phyloP scores from a whole-genome alignment of 495 filamentous ascomycete species.

The Pseudomonodictys pantanalensis region DNA sequence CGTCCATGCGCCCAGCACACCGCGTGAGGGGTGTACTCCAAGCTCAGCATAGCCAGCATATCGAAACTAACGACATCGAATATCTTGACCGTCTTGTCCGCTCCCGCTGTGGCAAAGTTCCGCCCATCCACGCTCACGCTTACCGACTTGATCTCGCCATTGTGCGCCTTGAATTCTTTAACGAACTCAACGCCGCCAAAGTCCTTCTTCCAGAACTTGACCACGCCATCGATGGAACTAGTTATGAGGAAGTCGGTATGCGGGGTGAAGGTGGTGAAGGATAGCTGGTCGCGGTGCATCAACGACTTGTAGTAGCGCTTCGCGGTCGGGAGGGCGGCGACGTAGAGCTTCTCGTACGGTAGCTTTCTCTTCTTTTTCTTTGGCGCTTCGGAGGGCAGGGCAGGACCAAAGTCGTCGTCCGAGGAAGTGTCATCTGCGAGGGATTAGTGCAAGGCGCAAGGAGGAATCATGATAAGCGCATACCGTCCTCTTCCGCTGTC shows the following conservation, averaged over 20 bases:
- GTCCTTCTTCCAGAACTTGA: constrained; percentile 99
- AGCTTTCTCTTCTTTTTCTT: constrained; percentile 87
- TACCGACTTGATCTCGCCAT: constrained; percentile 76
- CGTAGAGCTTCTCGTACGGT: constrained; percentile 89
- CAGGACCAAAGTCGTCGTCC: constrained; percentile 95
- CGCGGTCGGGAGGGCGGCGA: constrained; percentile 81
- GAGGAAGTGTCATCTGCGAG: constrained; percentile 50
- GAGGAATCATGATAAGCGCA: background rate
- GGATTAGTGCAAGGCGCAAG: constrained; percentile 2
- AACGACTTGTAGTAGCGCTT: constrained; percentile 89
- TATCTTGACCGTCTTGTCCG: constrained; percentile 85
- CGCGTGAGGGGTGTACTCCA: constrained; percentile 70
- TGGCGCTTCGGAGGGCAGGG: constrained; percentile 69
- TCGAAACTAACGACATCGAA: constrained; percentile 95
- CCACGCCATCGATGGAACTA: constrained; percentile 83
- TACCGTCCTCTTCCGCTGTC: constrained; percentile 19
- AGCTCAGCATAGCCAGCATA: constrained; percentile 60
- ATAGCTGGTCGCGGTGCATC: constrained; percentile 96
- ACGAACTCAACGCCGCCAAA: constrained; percentile 90
- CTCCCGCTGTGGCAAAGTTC: constrained; percentile 87
- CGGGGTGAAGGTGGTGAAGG: constrained; percentile 81
- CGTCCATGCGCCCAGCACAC: constrained; percentile 92
- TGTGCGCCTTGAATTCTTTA: constrained; percentile 92
- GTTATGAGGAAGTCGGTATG: constrained; percentile 93
- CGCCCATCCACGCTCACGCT: constrained; percentile 84